A percentile compares a stretch with the other conserved stretches of the same genome.
phyloP scores from a whole-genome alignment of 2,329 filamentous ascomycete genomes.

The Graphilbum ipis-grandicollis region DNA sequence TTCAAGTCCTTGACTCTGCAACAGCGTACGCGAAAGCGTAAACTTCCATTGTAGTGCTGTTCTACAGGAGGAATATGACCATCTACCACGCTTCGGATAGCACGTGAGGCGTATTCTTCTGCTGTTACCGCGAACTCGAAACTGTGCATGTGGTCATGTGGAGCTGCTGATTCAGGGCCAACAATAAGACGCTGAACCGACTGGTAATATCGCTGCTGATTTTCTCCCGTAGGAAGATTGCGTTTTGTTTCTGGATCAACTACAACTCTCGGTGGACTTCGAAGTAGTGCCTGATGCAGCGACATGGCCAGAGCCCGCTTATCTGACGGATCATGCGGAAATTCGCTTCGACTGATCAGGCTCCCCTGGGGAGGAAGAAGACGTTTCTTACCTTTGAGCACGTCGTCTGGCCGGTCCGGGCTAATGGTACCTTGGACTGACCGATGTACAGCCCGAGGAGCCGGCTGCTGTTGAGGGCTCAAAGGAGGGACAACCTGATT shows the following conservation, averaged over 20 bases:
- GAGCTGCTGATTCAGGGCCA: constrained; percentile 20
- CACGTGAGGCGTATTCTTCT: constrained; percentile 18
- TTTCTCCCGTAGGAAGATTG: background rate
- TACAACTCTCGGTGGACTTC: constrained; percentile 29
- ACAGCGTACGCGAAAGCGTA: constrained; percentile 53
- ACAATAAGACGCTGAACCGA: constrained; percentile 33
- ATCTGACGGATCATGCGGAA: constrained; percentile 24
- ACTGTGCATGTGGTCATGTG: constrained; percentile 20
- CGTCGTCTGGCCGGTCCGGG: background rate
- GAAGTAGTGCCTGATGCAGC: constrained; percentile 27
- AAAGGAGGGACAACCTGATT: too few species aligned
- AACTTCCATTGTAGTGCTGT: constrained; percentile 30
- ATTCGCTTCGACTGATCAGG: constrained; percentile 16
- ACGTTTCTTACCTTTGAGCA: background rate
- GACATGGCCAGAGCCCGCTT: constrained; percentile 22
- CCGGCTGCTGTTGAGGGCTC: too few species aligned
- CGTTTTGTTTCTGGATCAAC: constrained; percentile 2
- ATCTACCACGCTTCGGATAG: constrained; percentile 14
- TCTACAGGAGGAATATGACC: constrained; percentile 18
- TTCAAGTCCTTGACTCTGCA: constrained; percentile 17
- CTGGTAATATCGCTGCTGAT: constrained; percentile 32
- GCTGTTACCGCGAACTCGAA: constrained; percentile 28
- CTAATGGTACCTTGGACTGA: background rate
- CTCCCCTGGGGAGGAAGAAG: constrained; percentile 11
- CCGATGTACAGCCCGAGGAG: background rate